Evolutionary conservation across 495 filamentous ascomycete genomes (phyloP), one percentile per base, ranked within the genome.

Genomic region (Xylaria palmicola): DNA sequence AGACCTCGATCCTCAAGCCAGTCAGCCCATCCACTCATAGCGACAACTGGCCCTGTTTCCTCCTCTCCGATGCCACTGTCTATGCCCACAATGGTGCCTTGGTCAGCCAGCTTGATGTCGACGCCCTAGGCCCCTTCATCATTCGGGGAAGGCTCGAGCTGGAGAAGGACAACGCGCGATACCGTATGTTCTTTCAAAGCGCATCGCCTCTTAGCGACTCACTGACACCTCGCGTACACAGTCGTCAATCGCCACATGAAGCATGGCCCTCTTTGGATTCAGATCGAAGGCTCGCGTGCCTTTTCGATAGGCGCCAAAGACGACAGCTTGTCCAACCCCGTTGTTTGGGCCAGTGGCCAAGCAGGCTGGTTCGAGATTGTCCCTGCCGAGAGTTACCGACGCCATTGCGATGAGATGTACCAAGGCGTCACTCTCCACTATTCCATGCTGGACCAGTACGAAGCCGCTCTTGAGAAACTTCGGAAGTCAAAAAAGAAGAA

Each of bases 291-390:
- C 47, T 86, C 90, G 0, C 78, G 77, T 8, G 76, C 81, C 8
- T 95, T 86, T 73, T 86, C 90, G 0, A 89, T 90, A 67, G 89
- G 88, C 19, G 81, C 68, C 8, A 69, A 69, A 49, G 65, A 88
- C 49, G 83, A 81, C 49, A 79, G 79, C 10, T 81, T 86, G 64
- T 80, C 83, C 6, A 80, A 79, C 20, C 77, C 86, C 36, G 80
- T 83, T 34, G 73, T 93, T 48, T 96, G 91, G 91, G 88, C 89
- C 30, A 83, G 85, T 34, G 90, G 91, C 48, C 73, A 79, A 59
- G 84, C 88, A n/a, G 91, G 90, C 56, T 93, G 90, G 90, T 93
- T 86, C 72, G 82, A 87, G 69, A 83, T 94, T 26, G 73, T 77
- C 22, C 87, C 91, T 1, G 79, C 85, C 49, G 75, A 77, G 45